These are phyloP conservation scores for Begonia fuchsioides DNA, from an alignment of 306 rosid species.

Conservation along the genomic window DNA sequence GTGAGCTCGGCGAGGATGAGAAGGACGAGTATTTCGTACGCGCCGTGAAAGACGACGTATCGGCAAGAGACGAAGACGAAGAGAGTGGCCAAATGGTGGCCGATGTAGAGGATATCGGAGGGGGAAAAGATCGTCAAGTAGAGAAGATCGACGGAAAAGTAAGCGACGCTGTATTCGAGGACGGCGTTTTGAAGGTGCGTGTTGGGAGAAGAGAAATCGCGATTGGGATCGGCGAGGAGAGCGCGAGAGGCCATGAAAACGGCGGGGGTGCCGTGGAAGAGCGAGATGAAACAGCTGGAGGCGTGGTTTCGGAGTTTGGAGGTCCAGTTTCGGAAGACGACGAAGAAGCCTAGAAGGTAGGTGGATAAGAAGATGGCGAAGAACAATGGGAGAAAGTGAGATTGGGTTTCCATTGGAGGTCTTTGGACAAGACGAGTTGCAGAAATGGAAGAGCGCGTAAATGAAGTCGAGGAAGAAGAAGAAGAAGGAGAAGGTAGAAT, in stretches of 20 bases:
- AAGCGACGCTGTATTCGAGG: constrained; percentile 79
- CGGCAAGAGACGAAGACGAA: constrained; percentile 85
- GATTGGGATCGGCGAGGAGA: constrained; percentile 21
- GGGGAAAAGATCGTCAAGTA: constrained; percentile 68
- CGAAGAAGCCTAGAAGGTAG: constrained; percentile 44
- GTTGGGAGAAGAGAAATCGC: constrained; percentile 44
- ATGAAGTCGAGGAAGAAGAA: too few species aligned
- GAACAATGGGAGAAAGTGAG: constrained; percentile 22
- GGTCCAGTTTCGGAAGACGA: constrained; percentile 46
- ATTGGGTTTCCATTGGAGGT: constrained; percentile 10
- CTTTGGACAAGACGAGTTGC: too few species aligned
- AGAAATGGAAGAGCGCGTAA: too few species aligned
- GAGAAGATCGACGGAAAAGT: constrained; percentile 61
- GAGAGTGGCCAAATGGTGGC: constrained; percentile 75
- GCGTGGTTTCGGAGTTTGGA: constrained; percentile 85
- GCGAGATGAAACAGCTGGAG: constrained; percentile 56
- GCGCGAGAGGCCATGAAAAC: constrained; percentile 34
- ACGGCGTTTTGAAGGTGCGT: constrained; percentile 37
- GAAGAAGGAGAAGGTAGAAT: too few species aligned
- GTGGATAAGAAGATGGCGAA: constrained; percentile 32
- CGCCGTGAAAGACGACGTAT: constrained; percentile 53
- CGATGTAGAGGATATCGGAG: constrained; percentile 62
- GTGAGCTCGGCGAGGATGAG: constrained; percentile 69
- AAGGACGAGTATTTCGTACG: constrained; percentile 42
- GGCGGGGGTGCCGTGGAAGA: constrained; percentile 82